These are phyloP conservation scores for Fraxinus quadrangulata DNA, from an alignment of 257 asterid species.

Conservation along the genomic window DNA sequence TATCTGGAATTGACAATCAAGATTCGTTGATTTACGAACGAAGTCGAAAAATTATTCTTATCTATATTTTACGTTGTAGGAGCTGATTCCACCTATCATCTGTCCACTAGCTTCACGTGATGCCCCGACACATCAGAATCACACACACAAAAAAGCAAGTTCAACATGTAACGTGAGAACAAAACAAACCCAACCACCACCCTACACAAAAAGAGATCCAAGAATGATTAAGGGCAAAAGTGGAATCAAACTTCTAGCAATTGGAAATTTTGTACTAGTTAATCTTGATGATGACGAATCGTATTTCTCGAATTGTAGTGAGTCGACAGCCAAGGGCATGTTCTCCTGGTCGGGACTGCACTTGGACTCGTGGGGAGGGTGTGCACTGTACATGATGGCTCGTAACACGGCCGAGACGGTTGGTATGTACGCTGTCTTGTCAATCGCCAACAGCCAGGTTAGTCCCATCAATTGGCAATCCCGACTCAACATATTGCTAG, in stretches of 20 bases:
- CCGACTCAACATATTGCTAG: conserved; percentile 65
- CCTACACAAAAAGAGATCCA: conserved; percentile 27
- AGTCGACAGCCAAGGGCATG: conserved; percentile 98
- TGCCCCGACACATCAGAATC: conserved; percentile 34
- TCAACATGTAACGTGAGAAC: conserved; percentile 21
- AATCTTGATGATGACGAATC: conserved; percentile 47
- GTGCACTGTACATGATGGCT: conserved; percentile 95
- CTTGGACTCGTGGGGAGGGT: conserved; percentile 73
- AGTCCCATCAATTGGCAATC: conserved; percentile 98
- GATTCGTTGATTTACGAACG: too few species aligned
- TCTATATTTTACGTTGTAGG: conserved; percentile 20
- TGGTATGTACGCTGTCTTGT: conserved; percentile 96
- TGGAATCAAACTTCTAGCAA: conserved; percentile 21
- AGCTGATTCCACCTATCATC: conserved; percentile 53
- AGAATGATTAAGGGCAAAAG: conserved; percentile 55
- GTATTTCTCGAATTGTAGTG: conserved; percentile 70
- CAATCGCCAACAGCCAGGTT: conserved; percentile 97
- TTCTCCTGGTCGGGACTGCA: conserved; percentile 99
- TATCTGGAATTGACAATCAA: too few species aligned
- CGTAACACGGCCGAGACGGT: conserved; percentile 98
- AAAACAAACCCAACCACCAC: conserved; percentile 25
- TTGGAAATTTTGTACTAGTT: neutral
- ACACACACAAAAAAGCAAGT: conserved; percentile 27
- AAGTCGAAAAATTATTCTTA: too few species aligned
- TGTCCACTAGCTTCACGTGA: conserved; percentile 68